Conservation (phyloP, 1,284 basidiomycete species). For the Apiotrichum brassicae region DNA sequence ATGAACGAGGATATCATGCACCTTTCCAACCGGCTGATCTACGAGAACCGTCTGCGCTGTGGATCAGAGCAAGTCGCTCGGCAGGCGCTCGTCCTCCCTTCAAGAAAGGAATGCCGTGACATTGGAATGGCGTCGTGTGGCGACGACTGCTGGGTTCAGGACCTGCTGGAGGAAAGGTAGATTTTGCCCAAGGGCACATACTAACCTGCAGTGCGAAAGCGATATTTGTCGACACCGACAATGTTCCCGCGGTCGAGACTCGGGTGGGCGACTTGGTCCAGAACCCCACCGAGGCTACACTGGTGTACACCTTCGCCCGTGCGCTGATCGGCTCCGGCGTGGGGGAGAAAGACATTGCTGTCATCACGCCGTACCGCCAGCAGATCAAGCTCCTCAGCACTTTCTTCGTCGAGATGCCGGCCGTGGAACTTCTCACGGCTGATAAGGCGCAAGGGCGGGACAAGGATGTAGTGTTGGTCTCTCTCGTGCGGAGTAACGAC, state of each 20-base stretch:
- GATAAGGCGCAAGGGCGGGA: constrained; percentile 94
- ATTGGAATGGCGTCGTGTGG: constrained; percentile 43
- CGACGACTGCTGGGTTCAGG: constrained; percentile 63
- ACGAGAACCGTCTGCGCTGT: constrained; percentile 68
- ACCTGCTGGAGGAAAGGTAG: constrained; percentile 61
- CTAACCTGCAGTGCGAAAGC: constrained; percentile 60
- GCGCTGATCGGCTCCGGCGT: constrained; percentile 64
- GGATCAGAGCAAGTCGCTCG: constrained; percentile 67
- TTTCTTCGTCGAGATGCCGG: constrained; percentile 49
- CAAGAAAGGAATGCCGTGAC: constrained; percentile 42
- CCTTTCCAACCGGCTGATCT: constrained; percentile 84
- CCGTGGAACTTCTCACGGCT: constrained; percentile 84
- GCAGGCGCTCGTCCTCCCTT: constrained; percentile 56
- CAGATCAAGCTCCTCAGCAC: constrained; percentile 79
- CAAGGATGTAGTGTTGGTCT: constrained; percentile 90
- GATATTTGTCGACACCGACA: constrained; percentile 89
- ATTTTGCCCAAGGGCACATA: constrained; percentile 18
- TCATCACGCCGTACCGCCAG: constrained; percentile 88
- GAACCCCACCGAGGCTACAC: constrained; percentile 69
- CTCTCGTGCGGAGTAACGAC: constrained; percentile 82
- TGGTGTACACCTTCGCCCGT: constrained; percentile 57
- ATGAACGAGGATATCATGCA: constrained; percentile 98
- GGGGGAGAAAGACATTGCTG: constrained; percentile 63
- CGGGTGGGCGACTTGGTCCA: constrained; percentile 82
- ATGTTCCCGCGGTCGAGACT: constrained; percentile 66